phyloP scores from a whole-genome alignment of 2,329 filamentous ascomycete genomes.

The Hirsutella minnesotensis region DNA sequence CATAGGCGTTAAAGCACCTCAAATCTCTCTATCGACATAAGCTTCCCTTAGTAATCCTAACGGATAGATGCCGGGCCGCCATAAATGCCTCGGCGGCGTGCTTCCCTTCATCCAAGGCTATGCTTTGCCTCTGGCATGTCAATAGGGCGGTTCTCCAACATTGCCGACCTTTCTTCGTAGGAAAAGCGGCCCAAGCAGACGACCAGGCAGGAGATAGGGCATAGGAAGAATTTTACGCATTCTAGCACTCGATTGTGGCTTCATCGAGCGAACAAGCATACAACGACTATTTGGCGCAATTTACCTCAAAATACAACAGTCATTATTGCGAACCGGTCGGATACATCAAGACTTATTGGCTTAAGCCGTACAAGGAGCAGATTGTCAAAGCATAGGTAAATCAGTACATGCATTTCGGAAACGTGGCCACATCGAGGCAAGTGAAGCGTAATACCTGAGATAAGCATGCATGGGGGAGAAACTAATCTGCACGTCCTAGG shows the following conservation, averaged over 20 bases:
- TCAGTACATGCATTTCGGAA: constrained; percentile 8
- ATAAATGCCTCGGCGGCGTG: constrained; percentile 5
- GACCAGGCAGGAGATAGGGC: not conserved
- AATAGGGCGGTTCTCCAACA: constrained; percentile 7
- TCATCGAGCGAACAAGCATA: constrained; percentile 9
- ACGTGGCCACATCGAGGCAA: constrained; percentile 5
- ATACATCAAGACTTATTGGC: too few species aligned
- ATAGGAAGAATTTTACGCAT: constrained; percentile 9
- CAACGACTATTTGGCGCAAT: too few species aligned
- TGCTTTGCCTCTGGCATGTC: too few species aligned
- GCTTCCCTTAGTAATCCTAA: constrained; percentile 7
- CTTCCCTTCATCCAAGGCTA: constrained; percentile 4
- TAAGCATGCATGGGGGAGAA: too few species aligned
- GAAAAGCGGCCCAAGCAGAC: not conserved
- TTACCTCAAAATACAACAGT: too few species aligned
- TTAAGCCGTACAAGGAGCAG: constrained; percentile 11
- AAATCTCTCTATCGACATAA: constrained; percentile 2
- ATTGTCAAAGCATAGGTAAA: constrained; percentile 11
- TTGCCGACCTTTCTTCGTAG: constrained; percentile 3
- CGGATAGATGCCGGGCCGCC: constrained; percentile 8
- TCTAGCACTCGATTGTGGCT: constrained; percentile 10
- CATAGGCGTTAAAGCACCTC: constrained; percentile 10
- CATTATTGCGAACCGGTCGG: too few species aligned
- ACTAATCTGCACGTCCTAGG: constrained; percentile 1
- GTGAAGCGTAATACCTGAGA: not conserved